Percentiles rank a stretch among this genome's conserved stretches.
These are phyloP conservation scores for Bjerkandera adusta DNA, from an alignment of 1,284 basidiomycete species.

Conservation along the genomic window DNA sequence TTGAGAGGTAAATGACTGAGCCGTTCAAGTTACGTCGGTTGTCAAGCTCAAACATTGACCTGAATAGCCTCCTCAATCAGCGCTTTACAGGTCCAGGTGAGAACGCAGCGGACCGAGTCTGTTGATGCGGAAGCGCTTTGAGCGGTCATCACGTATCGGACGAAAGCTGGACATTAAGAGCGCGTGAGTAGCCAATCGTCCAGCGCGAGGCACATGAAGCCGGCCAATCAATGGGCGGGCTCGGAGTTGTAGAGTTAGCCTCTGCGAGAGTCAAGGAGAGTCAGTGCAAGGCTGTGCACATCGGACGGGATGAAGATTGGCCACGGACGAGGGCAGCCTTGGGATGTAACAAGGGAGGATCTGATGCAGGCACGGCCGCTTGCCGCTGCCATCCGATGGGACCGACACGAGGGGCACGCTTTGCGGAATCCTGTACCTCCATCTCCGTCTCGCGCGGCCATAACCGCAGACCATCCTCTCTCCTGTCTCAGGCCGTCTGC, in stretches of 20 bases:
- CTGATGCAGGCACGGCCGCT: conserved; percentile 12
- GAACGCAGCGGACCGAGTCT: conserved; percentile 13
- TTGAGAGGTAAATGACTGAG: conserved; percentile 4
- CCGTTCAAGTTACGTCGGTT: conserved; percentile 14
- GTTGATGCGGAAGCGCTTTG: conserved; percentile 5
- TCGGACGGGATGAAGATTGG: conserved; percentile 10
- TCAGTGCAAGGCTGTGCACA: conserved; percentile 14
- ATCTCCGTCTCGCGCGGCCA: conserved; percentile 8
- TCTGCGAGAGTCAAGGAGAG: conserved; percentile 12
- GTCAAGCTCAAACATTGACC: conserved; percentile 21
- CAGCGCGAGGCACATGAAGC: conserved; percentile 9
- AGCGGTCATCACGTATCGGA: conserved; percentile 12
- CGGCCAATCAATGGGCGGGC: conserved; percentile 11
- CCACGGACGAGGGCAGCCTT: conserved; percentile 5
- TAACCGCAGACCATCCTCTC: conserved; percentile 6
- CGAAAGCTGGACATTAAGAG: conserved; percentile 11
- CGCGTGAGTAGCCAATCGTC: conserved; percentile 14
- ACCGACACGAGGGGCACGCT: conserved; percentile 9
- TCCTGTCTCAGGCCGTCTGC: conserved; percentile 2
- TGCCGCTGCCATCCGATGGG: background rate
- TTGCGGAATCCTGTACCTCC: conserved; percentile 6
- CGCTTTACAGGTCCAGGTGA: conserved; percentile 9
- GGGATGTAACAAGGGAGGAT: conserved; percentile 4
- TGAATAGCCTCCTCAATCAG: conserved; percentile 20
- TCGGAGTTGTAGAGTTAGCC: no score